Evolutionary conservation across 2,329 filamentous ascomycete species (phyloP).

Genomic region (Grosmannia clavigera): DNA sequence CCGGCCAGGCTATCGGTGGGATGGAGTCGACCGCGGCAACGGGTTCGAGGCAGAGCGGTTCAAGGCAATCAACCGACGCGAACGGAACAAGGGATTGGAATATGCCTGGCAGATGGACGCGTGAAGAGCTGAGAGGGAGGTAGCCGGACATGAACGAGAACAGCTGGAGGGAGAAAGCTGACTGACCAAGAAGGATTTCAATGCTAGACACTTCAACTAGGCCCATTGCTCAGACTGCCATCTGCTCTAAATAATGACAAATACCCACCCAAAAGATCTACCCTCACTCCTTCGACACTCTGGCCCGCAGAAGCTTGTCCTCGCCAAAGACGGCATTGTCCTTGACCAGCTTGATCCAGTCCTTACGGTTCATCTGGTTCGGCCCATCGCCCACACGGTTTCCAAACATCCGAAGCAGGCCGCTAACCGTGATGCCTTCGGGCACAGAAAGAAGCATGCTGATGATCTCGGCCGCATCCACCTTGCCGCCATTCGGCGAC

Average conservation of each 20-base stretch:
- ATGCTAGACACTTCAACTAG: too few relatives aligned
- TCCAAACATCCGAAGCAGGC: conserved; percentile 41
- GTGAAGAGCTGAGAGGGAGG: conserved; percentile 1
- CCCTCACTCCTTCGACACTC: conserved; percentile 4
- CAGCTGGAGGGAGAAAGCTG: too few relatives aligned
- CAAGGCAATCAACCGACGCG: conserved; percentile 67
- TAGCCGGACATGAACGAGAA: too few relatives aligned
- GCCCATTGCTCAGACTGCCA: too few relatives aligned
- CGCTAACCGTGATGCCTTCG: conserved; percentile 41
- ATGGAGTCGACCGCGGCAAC: conserved; percentile 88
- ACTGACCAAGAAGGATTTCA: too few relatives aligned
- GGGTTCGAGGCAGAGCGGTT: conserved; percentile 93
- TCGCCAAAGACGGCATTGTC: conserved; percentile 40
- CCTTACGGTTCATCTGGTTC: conserved; percentile 36
- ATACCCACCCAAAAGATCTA: background rate
- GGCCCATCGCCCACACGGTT: conserved; percentile 38
- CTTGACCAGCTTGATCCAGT: conserved; percentile 49
- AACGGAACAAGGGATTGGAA: conserved; percentile 65
- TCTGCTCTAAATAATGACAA: too few relatives aligned
- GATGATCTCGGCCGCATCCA: conserved; percentile 41
- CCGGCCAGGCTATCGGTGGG: conserved; percentile 84
- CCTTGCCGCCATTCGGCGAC: conserved; percentile 21
- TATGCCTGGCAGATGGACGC: conserved; percentile 94
- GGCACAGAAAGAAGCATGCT: conserved; percentile 36
- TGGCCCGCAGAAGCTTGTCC: conserved; percentile 38